These are phyloP conservation scores for Nectriaceae sp. DNA, from an alignment of 2,329 filamentous ascomycete species.

Conservation along the genomic window DNA sequence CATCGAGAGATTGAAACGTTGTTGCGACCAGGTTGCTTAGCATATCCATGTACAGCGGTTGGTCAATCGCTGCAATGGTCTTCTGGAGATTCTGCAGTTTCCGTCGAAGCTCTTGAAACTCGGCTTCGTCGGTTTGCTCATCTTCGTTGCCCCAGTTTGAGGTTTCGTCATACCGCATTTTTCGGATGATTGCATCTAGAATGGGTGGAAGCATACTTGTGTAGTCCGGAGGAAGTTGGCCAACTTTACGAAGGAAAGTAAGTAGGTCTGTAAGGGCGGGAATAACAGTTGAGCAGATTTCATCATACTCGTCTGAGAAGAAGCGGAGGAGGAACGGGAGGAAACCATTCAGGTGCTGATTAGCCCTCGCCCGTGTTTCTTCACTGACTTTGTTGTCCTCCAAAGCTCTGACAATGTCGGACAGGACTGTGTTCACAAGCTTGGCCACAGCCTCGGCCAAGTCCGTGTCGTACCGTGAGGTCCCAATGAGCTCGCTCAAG, in stretches of 20 bases:
- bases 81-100: constrained; percentile 89
- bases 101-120: constrained; percentile 93
- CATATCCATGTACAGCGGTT: constrained; percentile 83
- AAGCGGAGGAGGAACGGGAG: constrained; percentile 87
- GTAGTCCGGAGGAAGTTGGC: constrained; percentile 72
- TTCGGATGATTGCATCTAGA: constrained; percentile 86
- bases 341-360: constrained; percentile 80
- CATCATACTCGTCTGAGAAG: constrained; percentile 97
- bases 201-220: constrained; percentile 83
- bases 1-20: constrained; percentile 80
- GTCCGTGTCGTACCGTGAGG: constrained; percentile 90
- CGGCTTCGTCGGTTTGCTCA: constrained; percentile 93
- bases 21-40: constrained; percentile 85
- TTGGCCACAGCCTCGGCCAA: constrained; percentile 94
- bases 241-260: constrained; percentile 82
- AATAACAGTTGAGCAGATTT: constrained; percentile 95
- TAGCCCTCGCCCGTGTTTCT: constrained; percentile 71
- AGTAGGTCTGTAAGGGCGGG: constrained; percentile 90
- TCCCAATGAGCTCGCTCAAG: constrained; percentile 75
- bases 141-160: constrained; percentile 91
- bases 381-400: constrained; percentile 66
- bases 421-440: constrained; percentile 86
- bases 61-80: constrained; percentile 86
- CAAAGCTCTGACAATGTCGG: constrained; percentile 84
- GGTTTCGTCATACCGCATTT: constrained; percentile 98